Evolutionary conservation across 371 early-diverging fungal genomes (phyloP).

Genomic region (Blyttiomyces sp.): DNA sequence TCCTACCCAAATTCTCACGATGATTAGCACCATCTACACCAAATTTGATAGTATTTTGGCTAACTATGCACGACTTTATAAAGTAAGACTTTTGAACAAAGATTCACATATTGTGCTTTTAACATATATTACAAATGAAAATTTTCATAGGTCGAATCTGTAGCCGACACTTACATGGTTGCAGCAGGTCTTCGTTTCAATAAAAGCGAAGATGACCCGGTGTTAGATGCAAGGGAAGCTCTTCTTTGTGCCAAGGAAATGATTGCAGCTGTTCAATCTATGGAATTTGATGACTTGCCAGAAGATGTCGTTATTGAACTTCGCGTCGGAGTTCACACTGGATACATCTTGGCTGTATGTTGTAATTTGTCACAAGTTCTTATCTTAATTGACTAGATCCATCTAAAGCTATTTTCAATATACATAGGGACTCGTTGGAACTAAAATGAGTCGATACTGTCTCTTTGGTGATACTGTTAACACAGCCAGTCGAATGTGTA

Average conservation of each 20-base stretch:
- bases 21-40: constrained; percentile 38
- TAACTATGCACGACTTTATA: too few species aligned
- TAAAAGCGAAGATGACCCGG: too few species aligned
- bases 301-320: constrained; percentile 18
- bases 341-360: constrained; percentile 28
- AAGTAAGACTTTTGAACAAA: too few species aligned
- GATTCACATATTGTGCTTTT: too few species aligned
- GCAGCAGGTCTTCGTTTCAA: constrained; percentile 19
- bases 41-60: constrained; percentile 37
- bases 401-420: too few species aligned
- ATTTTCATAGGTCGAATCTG: constrained; percentile 17
- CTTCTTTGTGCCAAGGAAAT: constrained; percentile 2
- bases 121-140: too few species aligned
- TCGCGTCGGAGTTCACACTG: constrained; percentile 33
- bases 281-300: constrained; percentile 8
- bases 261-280: not conserved
- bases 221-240: too few species aligned
- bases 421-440: constrained; percentile 40
- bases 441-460: constrained; percentile 48
- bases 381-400: too few species aligned
- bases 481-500: constrained; percentile 42
- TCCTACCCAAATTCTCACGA: constrained; percentile 31
- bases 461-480: constrained; percentile 49
- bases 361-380: too few species aligned
- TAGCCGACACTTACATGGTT: constrained; percentile 31